Conservation (phyloP, 305 asterid genomes). For the Petunia hybrid region DNA sequence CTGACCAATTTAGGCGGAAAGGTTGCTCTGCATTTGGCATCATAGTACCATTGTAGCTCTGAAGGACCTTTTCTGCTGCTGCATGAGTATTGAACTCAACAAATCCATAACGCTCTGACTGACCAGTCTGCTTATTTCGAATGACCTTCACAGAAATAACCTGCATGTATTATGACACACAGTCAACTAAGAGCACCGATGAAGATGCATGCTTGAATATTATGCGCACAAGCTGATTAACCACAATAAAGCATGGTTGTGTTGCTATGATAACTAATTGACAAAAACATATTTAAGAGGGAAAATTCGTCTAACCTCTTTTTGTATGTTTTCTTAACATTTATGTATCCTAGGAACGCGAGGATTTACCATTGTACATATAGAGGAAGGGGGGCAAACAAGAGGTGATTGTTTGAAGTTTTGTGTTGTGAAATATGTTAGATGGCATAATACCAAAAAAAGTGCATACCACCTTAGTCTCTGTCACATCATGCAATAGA, state of each 20-base stretch:
- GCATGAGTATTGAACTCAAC: slow-evolving; percentile 36
- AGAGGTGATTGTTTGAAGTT: neutral
- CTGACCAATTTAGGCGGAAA: slow-evolving; percentile 36
- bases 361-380: neutral
- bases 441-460: neutral
- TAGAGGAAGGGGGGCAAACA: slow-evolving; percentile 11
- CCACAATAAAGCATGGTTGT: slow-evolving; percentile 1
- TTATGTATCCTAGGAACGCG: neutral
- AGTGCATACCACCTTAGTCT: slow-evolving; percentile 1
- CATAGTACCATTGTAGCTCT: slow-evolving; percentile 30
- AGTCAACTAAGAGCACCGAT: slow-evolving; percentile 22
- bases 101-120: slow-evolving; percentile 40
- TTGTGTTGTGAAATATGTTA: neutral
- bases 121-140: slow-evolving; percentile 34
- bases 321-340: neutral
- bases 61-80: slow-evolving; percentile 38
- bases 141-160: slow-evolving; percentile 39
- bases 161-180: slow-evolving; percentile 33
- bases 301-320: neutral
- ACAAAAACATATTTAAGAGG: neutral
- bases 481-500: slow-evolving; percentile 10
- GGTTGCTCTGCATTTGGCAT: slow-evolving; percentile 37
- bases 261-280: neutral
- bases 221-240: neutral
- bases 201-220: neutral